These are phyloP conservation scores for Flagelloscypha sp. DNA, from an alignment of 768 basidiomycete genomes.

Conservation along the genomic window DNA sequence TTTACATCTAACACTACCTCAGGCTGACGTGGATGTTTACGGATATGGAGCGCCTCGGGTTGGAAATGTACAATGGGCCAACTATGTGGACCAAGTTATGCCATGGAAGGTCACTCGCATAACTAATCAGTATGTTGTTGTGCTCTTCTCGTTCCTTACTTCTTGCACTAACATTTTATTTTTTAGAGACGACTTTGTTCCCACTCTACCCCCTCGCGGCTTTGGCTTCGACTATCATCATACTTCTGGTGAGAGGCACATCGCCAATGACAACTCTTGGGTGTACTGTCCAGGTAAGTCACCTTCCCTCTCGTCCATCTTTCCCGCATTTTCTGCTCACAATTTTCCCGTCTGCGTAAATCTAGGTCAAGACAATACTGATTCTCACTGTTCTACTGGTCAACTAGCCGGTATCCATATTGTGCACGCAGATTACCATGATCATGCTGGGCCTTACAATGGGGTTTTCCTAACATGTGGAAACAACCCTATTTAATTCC, in stretches of 20 bases:
- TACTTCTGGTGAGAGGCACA: slow-evolving; percentile 43
- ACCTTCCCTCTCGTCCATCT: not conserved
- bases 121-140: slow-evolving; percentile 35
- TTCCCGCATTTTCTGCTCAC: not conserved
- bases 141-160: not conserved
- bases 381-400: slow-evolving; percentile 10
- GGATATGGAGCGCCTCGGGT: slow-evolving; percentile 40
- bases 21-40: slow-evolving; percentile 26
- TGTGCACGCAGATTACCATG: slow-evolving; percentile 8
- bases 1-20: slow-evolving; percentile 42
- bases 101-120: slow-evolving; percentile 40
- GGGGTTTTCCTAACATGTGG: no score
- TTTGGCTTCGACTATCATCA: slow-evolving; percentile 38
- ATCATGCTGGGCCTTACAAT: slow-evolving; percentile 21
- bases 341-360: slow-evolving; percentile 1
- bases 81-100: slow-evolving; percentile 43
- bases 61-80: slow-evolving; percentile 51
- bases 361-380: slow-evolving; percentile 52
- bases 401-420: slow-evolving; percentile 15
- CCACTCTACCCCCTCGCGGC: slow-evolving; percentile 29
- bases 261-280: slow-evolving; percentile 42
- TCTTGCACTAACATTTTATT: slow-evolving; percentile 25
- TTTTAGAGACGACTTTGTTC: no score
- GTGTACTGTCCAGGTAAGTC: slow-evolving; percentile 42
- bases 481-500: no score